Base-by-base conservation (phyloP, 495 filamentous ascomycete species). In the Letharia columbiana region DNA sequence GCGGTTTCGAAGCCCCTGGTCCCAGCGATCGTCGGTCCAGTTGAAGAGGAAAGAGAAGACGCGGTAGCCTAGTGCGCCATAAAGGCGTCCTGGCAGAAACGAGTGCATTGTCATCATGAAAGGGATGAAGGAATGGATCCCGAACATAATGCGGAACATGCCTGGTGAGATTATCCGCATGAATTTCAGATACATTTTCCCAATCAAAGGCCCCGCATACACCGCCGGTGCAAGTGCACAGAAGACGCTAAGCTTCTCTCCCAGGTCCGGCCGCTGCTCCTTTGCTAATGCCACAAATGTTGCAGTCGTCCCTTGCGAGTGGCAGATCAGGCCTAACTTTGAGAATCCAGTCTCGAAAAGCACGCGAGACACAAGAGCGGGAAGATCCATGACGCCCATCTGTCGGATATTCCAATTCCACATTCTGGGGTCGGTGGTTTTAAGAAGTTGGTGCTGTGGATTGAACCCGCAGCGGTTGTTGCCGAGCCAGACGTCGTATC, bases 341-440 rank as follows among this genome's bases (percentile, higher is more conserved):
- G 83, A 79, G 73, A 96, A 97, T 2, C 87, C 86, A 0, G 93
- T 96, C 73, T 94, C 88, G 63, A 79, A 82, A 1, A 96, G 79
- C 9, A 97, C 90, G 23, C 90, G 89, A 13, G 89, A 88, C 18
- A 92, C 82, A n/a, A 97, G 81, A 1, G 92, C 91, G 2, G 94
- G 81, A n/a, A 98, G 83, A 73, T 98, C 93, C 67, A 95, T 84
- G 0, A 90, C 86, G 18, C 93, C 94, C 86, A 97, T 93, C 76
- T 96, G 91, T 0, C 90, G 84, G 64, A 97, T 95, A 71, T 96
- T 96, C 93, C 93, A 98, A 15, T 87, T 84, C 93, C 93, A 98
- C 91, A 98, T 96, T 28, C 92, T 84, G 9, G 93, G 93, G 71
- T 98, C 93, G 23, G 77, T 77, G 66, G 87, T 84, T 2, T 80